Conservation (phyloP, 208 protist species). For the Trichomonas gallinae region DNA sequence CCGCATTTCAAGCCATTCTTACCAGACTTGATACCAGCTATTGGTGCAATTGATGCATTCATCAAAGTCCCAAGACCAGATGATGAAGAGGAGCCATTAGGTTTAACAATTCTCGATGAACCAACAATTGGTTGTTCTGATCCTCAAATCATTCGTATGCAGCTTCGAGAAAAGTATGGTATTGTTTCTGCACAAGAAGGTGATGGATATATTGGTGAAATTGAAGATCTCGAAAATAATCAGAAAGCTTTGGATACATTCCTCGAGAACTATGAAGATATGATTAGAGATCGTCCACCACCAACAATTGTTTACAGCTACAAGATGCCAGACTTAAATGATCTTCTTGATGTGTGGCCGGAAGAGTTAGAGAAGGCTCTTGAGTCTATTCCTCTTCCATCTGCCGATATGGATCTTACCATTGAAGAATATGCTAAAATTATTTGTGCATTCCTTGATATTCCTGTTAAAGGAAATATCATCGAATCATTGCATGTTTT, state of each 20-base stretch:
- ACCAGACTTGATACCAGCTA: not conserved
- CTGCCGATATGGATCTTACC: conserved; percentile 67
- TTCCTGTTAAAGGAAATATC: conserved; percentile 75
- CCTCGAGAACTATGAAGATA: not conserved
- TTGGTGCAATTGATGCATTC: conserved; percentile 13
- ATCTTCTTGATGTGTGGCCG: conserved; percentile 58
- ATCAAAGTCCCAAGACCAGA: conserved; percentile 20
- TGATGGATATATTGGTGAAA: conserved; percentile 1
- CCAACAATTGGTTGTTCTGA: not conserved
- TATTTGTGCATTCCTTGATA: conserved; percentile 78
- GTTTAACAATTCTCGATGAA: not conserved
- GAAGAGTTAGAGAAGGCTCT: conserved; percentile 73
- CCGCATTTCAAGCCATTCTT: not conserved
- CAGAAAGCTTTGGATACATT: not conserved
- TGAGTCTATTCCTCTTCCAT: conserved; percentile 61
- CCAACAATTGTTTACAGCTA: not conserved
- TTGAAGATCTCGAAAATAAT: not conserved
- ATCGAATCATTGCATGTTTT: conserved; percentile 88
- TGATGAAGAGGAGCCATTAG: not conserved
- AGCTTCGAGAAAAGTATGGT: not conserved
- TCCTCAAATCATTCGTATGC: not conserved
- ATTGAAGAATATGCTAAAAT: conserved; percentile 73
- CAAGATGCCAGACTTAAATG: not conserved
- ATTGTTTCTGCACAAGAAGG: not conserved
- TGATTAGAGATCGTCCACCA: not conserved